A percentile compares a stretch with the other conserved stretches of the same genome.
phyloP scores from a whole-genome alignment of 2,329 filamentous ascomycete genomes.

The Rutstroemia sp. region DNA sequence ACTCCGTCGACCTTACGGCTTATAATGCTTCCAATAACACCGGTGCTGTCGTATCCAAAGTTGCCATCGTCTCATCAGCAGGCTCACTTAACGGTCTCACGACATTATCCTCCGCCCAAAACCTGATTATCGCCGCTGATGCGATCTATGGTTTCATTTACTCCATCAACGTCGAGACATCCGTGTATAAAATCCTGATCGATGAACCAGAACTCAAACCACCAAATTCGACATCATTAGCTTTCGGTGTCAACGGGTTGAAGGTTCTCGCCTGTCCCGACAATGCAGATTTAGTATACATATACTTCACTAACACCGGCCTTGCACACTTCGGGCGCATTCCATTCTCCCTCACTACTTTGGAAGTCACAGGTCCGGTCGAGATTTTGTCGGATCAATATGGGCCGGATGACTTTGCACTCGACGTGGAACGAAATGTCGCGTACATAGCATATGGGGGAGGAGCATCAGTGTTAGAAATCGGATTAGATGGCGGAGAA shows the following conservation, averaged over 20 bases:
- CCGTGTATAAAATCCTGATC: conserved; percentile 15
- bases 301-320: conserved; percentile 14
- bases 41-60: conserved; percentile 6
- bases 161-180: conserved; percentile 22
- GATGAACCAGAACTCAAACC: conserved; percentile 18
- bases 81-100: conserved; percentile 22
- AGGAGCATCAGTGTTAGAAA: conserved; percentile 6
- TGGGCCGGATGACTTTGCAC: conserved; percentile 13
- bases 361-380: conserved; percentile 7
- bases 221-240: neutral
- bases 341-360: conserved; percentile 8
- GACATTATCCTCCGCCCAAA: conserved; percentile 11
- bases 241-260: conserved; percentile 14
- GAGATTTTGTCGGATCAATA: conserved; percentile 10
- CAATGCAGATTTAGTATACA: conserved; percentile 2
- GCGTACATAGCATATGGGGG: conserved; percentile 11
- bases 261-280: conserved; percentile 3
- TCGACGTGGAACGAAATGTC: conserved; percentile 6
- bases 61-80: conserved; percentile 17
- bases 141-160: conserved; percentile 22
- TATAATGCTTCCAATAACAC: neutral
- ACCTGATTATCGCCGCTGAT: conserved; percentile 23
- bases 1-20: conserved; percentile 10
- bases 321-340: conserved; percentile 14
- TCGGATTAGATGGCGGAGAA: conserved; percentile 4